These are phyloP conservation scores for Ascochyta pisi DNA, from an alignment of 2,329 filamentous ascomycete species.

Conservation along the genomic window DNA sequence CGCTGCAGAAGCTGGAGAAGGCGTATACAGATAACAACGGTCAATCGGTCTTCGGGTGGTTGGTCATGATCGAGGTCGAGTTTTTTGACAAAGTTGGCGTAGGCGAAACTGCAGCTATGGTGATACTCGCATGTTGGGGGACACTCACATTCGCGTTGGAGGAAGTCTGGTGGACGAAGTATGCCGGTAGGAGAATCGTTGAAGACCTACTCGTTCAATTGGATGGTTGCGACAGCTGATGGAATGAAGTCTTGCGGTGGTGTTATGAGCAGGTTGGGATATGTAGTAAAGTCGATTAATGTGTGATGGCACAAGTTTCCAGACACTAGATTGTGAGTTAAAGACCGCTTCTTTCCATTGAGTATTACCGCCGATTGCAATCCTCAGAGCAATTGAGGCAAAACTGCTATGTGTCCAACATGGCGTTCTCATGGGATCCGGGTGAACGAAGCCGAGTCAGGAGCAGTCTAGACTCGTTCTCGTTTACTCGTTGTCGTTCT, in stretches of 20 bases:
- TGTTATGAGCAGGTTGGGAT: conserved; percentile 6
- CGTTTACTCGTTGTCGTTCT: too few species aligned
- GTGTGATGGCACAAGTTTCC: background rate
- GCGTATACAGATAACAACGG: background rate
- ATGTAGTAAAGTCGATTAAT: background rate
- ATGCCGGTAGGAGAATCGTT: background rate
- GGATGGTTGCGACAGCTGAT: background rate
- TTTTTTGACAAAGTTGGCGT: background rate
- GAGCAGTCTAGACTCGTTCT: too few species aligned
- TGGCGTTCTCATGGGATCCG: background rate
- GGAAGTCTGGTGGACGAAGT: conserved; percentile 6
- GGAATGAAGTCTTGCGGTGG: background rate
- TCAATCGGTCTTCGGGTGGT: conserved; percentile 1
- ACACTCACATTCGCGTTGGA: conserved; percentile 2
- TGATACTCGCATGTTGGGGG: background rate
- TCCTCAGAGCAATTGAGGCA: background rate
- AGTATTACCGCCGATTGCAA: too few species aligned
- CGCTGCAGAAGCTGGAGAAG: conserved; percentile 9
- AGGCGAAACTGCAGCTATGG: conserved; percentile 3
- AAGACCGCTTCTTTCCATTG: too few species aligned
- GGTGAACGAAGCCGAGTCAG: too few species aligned
- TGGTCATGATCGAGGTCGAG: conserved; percentile 1
- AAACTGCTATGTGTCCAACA: background rate
- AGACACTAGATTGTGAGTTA: too few species aligned
- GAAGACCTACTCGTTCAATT: background rate